Base-by-base conservation (phyloP, 23 red algal species). In the Gracilaria vermiculophylla region DNA sequence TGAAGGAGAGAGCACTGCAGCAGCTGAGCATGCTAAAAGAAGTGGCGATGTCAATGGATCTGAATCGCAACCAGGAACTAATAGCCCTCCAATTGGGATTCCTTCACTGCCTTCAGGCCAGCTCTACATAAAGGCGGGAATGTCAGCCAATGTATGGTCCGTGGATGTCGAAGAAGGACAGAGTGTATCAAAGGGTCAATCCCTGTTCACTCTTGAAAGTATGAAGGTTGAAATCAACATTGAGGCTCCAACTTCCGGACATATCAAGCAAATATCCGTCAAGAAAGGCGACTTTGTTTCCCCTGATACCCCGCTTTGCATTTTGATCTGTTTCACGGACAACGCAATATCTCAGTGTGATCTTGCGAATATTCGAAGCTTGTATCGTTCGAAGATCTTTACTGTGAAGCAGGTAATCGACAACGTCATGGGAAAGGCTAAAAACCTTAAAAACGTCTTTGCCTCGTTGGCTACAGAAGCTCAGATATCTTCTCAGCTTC, bases 201-300 rank as follows among this genome's bases (percentile, higher is more conserved):
- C 70, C 25, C 55, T 93, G 11, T 74, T 93, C 45, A 52, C 90
- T 25, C 80, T 93, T 53, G 90, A 93, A 66, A 85, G 80, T 34
- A 93, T 93, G 90, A 93, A 93, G 66, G 90, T 93, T 35, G 90
- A 93, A 78, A 77, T 93, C 55, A 66, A 50, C 34, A 21, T 93
- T 24, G 64, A 93, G 51, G 80, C 90, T 9, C 90, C 90, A 3
- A 57, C 82, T 31, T 44, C 64, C 1, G 90, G 90, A 49, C 32
- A 35, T 25, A 55, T 93, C 21, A 15, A 69, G 33, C 24, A 65
- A 47, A 56, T 93, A 28, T 45, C 23, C 9, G 90, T 78, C 0
- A 42, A 48, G 17, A 78, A 76, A 32, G 90, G 90, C 20, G 90
- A 93, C 58, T 17, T 42, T 34, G 73, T 93, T 17, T 56, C 49